Evolutionary conservation across 1,284 basidiomycete genomes (phyloP), one percentile per base, ranked within the genome.

Genomic region (Ceratobasidium theobromae): DNA sequence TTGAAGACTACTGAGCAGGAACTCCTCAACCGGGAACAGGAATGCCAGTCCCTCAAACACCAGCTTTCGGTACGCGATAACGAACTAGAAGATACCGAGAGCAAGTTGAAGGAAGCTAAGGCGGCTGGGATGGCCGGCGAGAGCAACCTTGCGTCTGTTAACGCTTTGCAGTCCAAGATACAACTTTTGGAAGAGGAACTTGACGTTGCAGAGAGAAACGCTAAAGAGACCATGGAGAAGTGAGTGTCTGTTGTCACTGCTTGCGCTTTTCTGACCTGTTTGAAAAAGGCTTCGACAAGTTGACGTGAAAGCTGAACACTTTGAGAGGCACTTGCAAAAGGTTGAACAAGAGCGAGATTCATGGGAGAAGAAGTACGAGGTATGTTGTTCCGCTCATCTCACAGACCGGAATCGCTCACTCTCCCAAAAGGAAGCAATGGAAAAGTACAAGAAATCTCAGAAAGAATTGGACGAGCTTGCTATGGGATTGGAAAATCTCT

Each of bases 261-360:
- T 23, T 67, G 69, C 28, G 68, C 30, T 53, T 58, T 71, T 72
- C 66, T 65, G 45, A 66, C 68, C 48, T 43, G 30, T 23, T 6
- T 4, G 14, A 21, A 52, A 28, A 74, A 98, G 95, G 78, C 84
- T 99, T 72, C 86, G 97, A 72, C 94, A 98, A 77, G 93, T 96
- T 67, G 97, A 99, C 76, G 91, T 99, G 79, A 98, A 98, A 82
- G 95, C 97, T 23, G 97, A 99, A 78, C 94, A 98, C 82, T 97
- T 95, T 77, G 96, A 98, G 79, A 86, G 95, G 65, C 93, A 97
- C 75, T 87, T 98, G 23, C 82, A 87, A 72, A 86, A 91, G 62
- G 81, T 86, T 67, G 95, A 98, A 78, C 87, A 92, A 76, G 97
- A 99, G 78, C 87, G 95, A 68, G 95, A 98, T 76, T 76, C 79